Conservation (phyloP, 257 asterid genomes). For the Salvia rosmarinus region DNA sequence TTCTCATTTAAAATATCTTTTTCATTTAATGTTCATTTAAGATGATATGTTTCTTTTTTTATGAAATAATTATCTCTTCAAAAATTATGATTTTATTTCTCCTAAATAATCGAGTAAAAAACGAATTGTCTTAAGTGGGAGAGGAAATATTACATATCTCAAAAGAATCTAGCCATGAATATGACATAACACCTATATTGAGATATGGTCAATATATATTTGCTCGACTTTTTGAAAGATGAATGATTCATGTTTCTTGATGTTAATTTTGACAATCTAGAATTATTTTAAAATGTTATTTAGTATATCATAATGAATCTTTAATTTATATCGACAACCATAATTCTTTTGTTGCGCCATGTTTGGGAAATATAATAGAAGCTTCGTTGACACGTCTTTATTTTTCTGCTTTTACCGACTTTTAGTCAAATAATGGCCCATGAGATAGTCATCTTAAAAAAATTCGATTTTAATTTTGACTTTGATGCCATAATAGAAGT, state of each 20-base stretch:
- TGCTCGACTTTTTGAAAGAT: conserved; percentile 30
- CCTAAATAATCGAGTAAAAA: too few relatives aligned
- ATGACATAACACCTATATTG: not conserved
- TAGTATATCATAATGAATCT: not conserved
- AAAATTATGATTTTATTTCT: too few relatives aligned
- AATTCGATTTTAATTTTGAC: not conserved
- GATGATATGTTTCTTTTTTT: too few relatives aligned
- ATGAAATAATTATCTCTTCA: too few relatives aligned
- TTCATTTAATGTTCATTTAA: too few relatives aligned
- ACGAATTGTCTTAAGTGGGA: too few relatives aligned
- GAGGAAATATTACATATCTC: too few relatives aligned
- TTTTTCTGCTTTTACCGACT: not conserved
- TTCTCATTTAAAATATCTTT: too few relatives aligned
- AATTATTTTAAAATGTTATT: conserved; percentile 18
- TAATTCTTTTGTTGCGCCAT: not conserved
- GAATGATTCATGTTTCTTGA: conserved; percentile 27
- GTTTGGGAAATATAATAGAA: not conserved
- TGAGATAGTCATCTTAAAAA: too few relatives aligned
- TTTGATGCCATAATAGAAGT: not conserved
- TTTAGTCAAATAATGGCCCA: not conserved
- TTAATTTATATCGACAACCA: conserved; percentile 1
- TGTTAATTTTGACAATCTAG: conserved; percentile 34
- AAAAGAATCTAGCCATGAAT: conserved; percentile 1
- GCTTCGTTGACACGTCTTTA: conserved; percentile 11
- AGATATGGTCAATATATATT: conserved; percentile 35